Conservation (phyloP, 352 stramenopile species). For the Phytophthora sp. region DNA sequence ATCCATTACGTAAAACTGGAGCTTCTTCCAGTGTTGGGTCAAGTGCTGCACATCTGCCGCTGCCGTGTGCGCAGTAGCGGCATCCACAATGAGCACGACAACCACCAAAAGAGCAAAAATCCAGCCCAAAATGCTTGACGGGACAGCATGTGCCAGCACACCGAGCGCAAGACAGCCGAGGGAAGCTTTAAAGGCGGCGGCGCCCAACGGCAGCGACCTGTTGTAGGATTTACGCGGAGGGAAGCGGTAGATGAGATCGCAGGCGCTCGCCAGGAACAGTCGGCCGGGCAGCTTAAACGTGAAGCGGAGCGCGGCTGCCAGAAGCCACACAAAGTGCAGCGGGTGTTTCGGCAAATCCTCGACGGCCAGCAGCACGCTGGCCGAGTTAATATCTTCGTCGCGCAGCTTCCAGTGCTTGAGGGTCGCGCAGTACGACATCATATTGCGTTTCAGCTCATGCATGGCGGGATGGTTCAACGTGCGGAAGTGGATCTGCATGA, state of each 20-base stretch:
- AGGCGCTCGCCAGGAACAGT: conserved; percentile 53
- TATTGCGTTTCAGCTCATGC: conserved; percentile 69
- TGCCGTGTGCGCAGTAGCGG: conserved; percentile 39
- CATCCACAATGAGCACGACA: conserved; percentile 37
- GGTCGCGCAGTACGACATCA: conserved; percentile 63
- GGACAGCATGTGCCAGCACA: conserved; percentile 38
- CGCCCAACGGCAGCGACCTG: conserved; percentile 26
- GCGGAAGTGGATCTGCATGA: conserved; percentile 80
- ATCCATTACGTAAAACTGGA: conserved; percentile 83
- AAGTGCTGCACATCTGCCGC: conserved; percentile 49
- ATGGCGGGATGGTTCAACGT: conserved; percentile 75
- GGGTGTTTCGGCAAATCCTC: conserved; percentile 49
- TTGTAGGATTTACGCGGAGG: conserved; percentile 36
- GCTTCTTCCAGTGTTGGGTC: conserved; percentile 68
- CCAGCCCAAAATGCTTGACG: conserved; percentile 44
- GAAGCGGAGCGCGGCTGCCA: conserved; percentile 48
- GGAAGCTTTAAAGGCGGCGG: conserved; percentile 41
- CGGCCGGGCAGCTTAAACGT: conserved; percentile 44
- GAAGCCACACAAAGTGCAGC: conserved; percentile 51
- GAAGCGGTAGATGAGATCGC: conserved; percentile 62
- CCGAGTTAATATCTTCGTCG: conserved; percentile 76
- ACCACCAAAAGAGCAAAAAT: conserved; percentile 25
- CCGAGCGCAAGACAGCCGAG: conserved; percentile 44
- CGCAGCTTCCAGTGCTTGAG: conserved; percentile 67
- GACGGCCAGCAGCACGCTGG: conserved; percentile 43